phyloP scores from a whole-genome alignment of 257 asterid genomes.

The Plectranthus barbatus region DNA sequence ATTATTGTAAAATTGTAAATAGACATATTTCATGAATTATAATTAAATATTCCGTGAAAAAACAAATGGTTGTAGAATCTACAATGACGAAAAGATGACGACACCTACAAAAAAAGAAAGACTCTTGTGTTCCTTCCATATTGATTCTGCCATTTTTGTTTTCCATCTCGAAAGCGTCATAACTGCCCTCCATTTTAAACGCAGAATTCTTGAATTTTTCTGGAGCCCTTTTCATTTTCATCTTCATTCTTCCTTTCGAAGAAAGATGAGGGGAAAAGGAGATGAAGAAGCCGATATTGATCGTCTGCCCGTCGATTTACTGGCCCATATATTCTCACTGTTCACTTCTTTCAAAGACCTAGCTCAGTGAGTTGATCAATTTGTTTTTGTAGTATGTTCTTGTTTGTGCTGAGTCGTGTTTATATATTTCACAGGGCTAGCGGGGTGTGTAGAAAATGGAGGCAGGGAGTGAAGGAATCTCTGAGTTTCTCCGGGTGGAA shows the following conservation, averaged over 20 bases:
- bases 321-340: conserved; percentile 70
- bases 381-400: neutral
- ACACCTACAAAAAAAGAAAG: too few species aligned
- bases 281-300: conserved; percentile 55
- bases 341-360: conserved; percentile 72
- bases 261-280: conserved; percentile 17
- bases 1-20: too few species aligned
- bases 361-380: conserved; percentile 51
- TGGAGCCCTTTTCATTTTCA: neutral
- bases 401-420: neutral
- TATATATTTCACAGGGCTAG: conserved; percentile 39
- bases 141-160: neutral
- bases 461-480: conserved; percentile 67
- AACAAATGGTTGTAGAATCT: conserved; percentile 2
- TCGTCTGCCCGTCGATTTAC: conserved; percentile 65
- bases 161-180: conserved; percentile 23
- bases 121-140: conserved; percentile 11
- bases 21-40: too few species aligned
- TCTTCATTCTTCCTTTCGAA: too few species aligned
- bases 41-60: too few species aligned
- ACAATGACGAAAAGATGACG: conserved; percentile 45
- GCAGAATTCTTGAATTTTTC: too few species aligned
- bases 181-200: too few species aligned
- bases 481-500: conserved; percentile 87
- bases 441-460: conserved; percentile 75